phyloP scores from a whole-genome alignment of 2,329 filamentous ascomycete genomes.

The Mycosphaerelloides madeirae region DNA sequence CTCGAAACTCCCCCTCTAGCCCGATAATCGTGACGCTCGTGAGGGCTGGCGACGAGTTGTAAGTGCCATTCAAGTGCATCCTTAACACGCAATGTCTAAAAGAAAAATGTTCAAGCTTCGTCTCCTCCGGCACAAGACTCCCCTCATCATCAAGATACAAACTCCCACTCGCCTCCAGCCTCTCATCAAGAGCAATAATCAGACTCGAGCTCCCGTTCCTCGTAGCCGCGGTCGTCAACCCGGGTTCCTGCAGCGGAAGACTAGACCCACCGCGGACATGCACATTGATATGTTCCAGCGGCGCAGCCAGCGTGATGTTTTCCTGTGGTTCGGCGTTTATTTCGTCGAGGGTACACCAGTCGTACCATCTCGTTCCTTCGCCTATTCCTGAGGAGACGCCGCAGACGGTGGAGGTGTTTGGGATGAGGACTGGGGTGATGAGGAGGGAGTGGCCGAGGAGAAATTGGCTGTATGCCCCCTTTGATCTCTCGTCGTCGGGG shows the following conservation, averaged over 20 bases:
- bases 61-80: slow-evolving; percentile 18
- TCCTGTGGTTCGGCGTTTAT: slow-evolving; percentile 45
- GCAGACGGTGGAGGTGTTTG: slow-evolving; percentile 56
- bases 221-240: slow-evolving; percentile 16
- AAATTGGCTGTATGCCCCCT: slow-evolving; percentile 62
- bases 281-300: slow-evolving; percentile 24
- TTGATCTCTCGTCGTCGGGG: slow-evolving; percentile 60
- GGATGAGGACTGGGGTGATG: slow-evolving; percentile 61
- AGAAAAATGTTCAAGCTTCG: slow-evolving; percentile 44
- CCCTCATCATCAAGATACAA: slow-evolving; percentile 58
- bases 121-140: slow-evolving; percentile 48
- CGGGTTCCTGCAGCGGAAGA: slow-evolving; percentile 21
- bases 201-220: slow-evolving; percentile 11
- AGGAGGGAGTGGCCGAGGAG: slow-evolving; percentile 61
- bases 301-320: slow-evolving; percentile 25
- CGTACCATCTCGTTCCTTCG: slow-evolving; percentile 61
- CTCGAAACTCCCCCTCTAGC: not conserved
- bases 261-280: slow-evolving; percentile 23
- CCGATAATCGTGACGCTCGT: slow-evolving; percentile 27
- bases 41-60: slow-evolving; percentile 17
- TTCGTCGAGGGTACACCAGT: slow-evolving; percentile 63
- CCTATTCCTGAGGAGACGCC: slow-evolving; percentile 64
- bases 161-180: slow-evolving; percentile 4
- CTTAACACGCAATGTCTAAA: slow-evolving; percentile 17
- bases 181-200: slow-evolving; percentile 11